phyloP scores from a whole-genome alignment of 495 filamentous ascomycete genomes.

The Acidomyces sp. region DNA sequence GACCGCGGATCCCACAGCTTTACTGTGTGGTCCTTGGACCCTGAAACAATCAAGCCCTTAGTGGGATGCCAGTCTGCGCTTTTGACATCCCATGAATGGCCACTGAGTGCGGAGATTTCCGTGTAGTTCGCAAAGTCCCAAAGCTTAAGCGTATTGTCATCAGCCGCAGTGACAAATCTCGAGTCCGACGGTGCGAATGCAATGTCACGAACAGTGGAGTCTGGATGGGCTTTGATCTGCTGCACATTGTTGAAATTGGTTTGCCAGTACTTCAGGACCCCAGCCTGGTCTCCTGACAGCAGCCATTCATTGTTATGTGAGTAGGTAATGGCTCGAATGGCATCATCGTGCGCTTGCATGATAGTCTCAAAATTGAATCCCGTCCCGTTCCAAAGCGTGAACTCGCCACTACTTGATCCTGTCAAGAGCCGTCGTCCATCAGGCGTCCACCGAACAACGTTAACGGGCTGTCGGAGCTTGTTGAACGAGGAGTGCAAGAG shows the following conservation, averaged over 20 bases:
- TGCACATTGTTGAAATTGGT: constrained; percentile 99
- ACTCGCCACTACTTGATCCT: constrained; percentile 89
- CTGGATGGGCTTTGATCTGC: constrained; percentile 76
- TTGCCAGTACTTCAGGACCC: constrained; percentile 96
- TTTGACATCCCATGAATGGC: constrained; percentile 94
- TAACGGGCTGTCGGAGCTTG: constrained; percentile 94
- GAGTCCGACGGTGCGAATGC: constrained; percentile 83
- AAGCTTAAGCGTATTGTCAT: constrained; percentile 85
- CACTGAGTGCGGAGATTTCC: constrained; percentile 66
- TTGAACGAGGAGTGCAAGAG: constrained; percentile 91
- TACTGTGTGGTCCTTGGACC: constrained; percentile 92
- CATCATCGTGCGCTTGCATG: constrained; percentile 70
- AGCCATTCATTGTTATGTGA: constrained; percentile 95
- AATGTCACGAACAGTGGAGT: constrained; percentile 71
- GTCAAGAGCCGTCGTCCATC: constrained; percentile 86
- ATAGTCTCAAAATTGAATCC: constrained; percentile 98
- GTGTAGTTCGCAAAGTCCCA: constrained; percentile 86
- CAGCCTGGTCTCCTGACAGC: constrained; percentile 87
- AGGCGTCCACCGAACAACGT: constrained; percentile 95
- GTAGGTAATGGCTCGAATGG: constrained; percentile 76
- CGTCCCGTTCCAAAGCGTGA: constrained; percentile 96
- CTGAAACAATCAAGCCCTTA: constrained; percentile 86
- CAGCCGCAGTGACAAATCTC: constrained; percentile 92
- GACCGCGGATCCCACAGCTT: constrained; percentile 96
- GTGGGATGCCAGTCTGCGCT: constrained; percentile 95